These are phyloP conservation scores for Xylariaceae sp. DNA, from an alignment of 2,329 filamentous ascomycete species.

Conservation along the genomic window DNA sequence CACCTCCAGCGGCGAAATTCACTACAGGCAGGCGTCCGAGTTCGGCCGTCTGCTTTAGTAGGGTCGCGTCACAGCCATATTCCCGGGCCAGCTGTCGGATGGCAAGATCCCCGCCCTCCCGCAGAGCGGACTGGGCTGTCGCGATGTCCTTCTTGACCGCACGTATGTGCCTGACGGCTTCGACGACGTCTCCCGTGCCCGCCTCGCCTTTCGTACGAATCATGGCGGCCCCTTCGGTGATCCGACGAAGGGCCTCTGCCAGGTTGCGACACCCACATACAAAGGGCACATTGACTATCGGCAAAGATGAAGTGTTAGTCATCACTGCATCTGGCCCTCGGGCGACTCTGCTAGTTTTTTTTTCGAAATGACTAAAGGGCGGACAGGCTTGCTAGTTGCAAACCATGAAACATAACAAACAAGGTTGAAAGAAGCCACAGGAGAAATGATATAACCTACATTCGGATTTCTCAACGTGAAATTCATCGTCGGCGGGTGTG, in stretches of 20 bases:
- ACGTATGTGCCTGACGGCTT: constrained; percentile 96
- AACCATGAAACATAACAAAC: no score
- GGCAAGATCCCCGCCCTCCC: constrained; percentile 56
- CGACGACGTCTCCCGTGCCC: constrained; percentile 94
- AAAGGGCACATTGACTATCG: constrained; percentile 77
- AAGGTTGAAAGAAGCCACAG: no score
- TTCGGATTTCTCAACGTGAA: constrained; percentile 88
- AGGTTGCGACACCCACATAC: constrained; percentile 96
- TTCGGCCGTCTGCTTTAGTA: constrained; percentile 87
- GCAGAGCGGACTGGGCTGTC: constrained; percentile 77
- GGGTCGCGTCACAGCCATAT: constrained; percentile 76
- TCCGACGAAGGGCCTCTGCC: constrained; percentile 88
- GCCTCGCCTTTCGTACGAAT: constrained; percentile 99
- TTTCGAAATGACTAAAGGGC: no score
- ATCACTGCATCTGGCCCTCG: no score
- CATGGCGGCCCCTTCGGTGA: constrained; percentile 96
- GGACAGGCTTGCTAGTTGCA: no score
- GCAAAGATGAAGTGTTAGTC: background rate
- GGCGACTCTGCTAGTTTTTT: no score
- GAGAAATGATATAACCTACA: constrained; percentile 52
- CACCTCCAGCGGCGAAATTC: constrained; percentile 97
- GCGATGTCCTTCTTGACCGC: constrained; percentile 85
- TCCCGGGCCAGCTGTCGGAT: constrained; percentile 79
- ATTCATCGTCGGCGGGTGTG: constrained; percentile 87
- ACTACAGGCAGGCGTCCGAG: constrained; percentile 90